These are phyloP conservation scores for Diaporthe ilicicola DNA, from an alignment of 2,329 filamentous ascomycete species.

Conservation along the genomic window DNA sequence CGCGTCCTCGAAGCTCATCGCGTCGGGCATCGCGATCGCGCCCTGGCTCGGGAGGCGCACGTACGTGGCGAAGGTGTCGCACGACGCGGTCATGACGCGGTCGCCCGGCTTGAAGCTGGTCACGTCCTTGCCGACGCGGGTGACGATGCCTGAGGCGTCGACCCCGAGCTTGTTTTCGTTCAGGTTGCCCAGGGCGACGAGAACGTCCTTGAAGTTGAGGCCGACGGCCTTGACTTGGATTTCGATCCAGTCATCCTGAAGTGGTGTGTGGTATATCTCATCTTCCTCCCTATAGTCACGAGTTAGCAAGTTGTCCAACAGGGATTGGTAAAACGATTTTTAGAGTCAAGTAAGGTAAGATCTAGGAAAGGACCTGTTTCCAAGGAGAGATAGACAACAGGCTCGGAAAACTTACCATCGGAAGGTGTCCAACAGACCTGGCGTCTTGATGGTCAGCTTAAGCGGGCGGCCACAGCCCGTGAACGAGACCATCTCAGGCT, in stretches of 20 bases:
- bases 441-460: constrained; percentile 8
- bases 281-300: background rate
- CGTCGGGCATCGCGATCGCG: constrained; percentile 10
- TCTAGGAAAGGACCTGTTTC: no score
- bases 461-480: constrained; percentile 1
- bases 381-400: no score
- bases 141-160: background rate
- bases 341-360: no score
- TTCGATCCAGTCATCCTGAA: background rate
- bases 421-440: constrained; percentile 15
- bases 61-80: background rate
- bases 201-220: constrained; percentile 39
- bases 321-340: no score
- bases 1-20: constrained; percentile 24
- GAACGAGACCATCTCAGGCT: background rate
- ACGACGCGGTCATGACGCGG: background rate
- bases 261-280: background rate
- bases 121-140: constrained; percentile 30
- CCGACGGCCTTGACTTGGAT: constrained; percentile 43
- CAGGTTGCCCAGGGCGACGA: background rate
- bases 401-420: background rate
- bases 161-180: background rate
- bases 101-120: constrained; percentile 1
- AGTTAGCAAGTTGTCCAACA: background rate
- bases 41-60: background rate